Percentiles rank a stretch among this genome's conserved stretches.
Conservation (phyloP, 164 flowering plant species). For the Dillenia turbinata region DNA sequence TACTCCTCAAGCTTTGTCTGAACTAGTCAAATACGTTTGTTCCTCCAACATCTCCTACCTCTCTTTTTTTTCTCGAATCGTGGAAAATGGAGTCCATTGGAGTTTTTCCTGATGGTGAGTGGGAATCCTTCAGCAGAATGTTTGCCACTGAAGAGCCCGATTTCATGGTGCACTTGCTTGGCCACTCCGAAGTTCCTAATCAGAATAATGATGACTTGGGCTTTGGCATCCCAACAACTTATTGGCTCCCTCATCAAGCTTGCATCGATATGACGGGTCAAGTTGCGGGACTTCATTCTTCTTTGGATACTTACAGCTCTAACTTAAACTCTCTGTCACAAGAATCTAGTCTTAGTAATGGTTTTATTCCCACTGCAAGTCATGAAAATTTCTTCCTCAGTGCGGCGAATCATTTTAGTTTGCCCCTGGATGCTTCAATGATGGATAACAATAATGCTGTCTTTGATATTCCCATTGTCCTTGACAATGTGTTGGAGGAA, state of each 20-base stretch:
- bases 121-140: slow-evolving; percentile 35
- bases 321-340: slow-evolving; percentile 13
- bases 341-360: slow-evolving; percentile 18
- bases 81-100: slow-evolving; percentile 50
- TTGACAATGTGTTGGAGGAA: slow-evolving; percentile 15
- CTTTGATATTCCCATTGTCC: slow-evolving; percentile 7
- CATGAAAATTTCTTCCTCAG: slow-evolving; percentile 9
- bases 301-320: slow-evolving; percentile 11
- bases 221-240: slow-evolving; percentile 6
- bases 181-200: slow-evolving; percentile 3
- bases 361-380: slow-evolving; percentile 5
- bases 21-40: slow-evolving; percentile 1
- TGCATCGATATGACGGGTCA: background rate
- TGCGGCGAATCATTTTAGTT: background rate
- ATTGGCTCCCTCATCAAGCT: slow-evolving; percentile 12
- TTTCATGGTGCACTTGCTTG: slow-evolving; percentile 13
- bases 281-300: slow-evolving; percentile 9
- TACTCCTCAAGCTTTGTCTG: background rate
- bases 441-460: slow-evolving; percentile 3
- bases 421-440: background rate
- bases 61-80: background rate
- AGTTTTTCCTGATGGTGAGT: slow-evolving; percentile 39
- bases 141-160: slow-evolving; percentile 31
- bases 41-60: background rate
- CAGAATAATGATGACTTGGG: slow-evolving; percentile 10